Percentiles rank a stretch among this genome's conserved stretches.
Conservation (phyloP, 2,329 filamentous ascomycete species). For the Nemania diffusa region DNA sequence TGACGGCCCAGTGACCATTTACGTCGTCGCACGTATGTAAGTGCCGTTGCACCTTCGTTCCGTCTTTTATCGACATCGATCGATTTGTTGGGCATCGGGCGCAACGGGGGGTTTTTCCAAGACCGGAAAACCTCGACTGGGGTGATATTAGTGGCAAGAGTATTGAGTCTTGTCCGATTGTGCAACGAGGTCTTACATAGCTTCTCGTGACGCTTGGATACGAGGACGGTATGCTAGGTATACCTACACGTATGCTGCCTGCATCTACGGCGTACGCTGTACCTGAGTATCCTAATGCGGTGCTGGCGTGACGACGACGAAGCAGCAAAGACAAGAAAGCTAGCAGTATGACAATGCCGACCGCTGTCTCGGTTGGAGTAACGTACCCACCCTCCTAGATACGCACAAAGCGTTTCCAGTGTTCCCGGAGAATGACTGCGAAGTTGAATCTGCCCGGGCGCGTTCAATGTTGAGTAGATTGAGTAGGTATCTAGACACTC, state of each 20-base stretch:
- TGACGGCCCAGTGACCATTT: conserved; percentile 19
- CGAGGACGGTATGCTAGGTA: background rate
- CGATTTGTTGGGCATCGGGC: background rate
- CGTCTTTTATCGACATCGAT: background rate
- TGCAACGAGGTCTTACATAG: background rate
- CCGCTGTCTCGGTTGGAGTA: conserved; percentile 1
- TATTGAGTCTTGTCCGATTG: background rate
- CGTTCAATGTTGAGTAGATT: too few species aligned
- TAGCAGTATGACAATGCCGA: background rate
- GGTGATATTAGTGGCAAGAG: background rate
- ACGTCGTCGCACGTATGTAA: conserved; percentile 17
- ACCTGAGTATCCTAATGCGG: background rate
- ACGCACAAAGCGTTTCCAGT: background rate
- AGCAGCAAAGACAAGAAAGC: background rate
- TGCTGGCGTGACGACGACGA: too few species aligned
- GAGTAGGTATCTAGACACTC: too few species aligned
- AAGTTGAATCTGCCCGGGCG: too few species aligned
- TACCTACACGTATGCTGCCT: background rate
- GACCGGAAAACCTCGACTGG: background rate
- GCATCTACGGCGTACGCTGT: background rate
- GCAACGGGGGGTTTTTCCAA: background rate
- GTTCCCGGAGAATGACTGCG: background rate
- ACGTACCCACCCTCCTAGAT: background rate
- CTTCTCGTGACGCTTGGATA: conserved; percentile 2
- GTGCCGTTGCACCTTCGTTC: conserved; percentile 10